Evolutionary conservation across 139 green algal species (phyloP), one percentile per base, ranked within the genome.

Genomic region (Coelastrella sp.): DNA sequence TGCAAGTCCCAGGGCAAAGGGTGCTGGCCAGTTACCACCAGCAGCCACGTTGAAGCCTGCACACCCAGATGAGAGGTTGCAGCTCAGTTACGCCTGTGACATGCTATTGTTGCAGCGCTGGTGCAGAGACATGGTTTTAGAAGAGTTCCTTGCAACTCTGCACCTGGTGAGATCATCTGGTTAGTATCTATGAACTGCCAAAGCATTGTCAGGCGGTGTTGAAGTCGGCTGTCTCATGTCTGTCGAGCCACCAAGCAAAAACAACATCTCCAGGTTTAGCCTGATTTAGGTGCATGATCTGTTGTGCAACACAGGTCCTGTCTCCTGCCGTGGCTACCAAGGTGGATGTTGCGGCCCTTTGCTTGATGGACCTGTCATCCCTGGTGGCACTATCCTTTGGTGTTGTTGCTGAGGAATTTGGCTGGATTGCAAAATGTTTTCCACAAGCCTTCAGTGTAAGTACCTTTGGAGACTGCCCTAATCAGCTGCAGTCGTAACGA

Each of bases 261-360:
- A n/a, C n/a, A n/a, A n/a, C n/a, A n/a, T n/a, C n/a, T n/a, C n/a
- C n/a, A n/a, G n/a, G n/a, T n/a, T n/a, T n/a, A n/a, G n/a, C n/a
- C n/a, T n/a, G n/a, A n/a, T n/a, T n/a, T n/a, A n/a, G n/a, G n/a
- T n/a, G n/a, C n/a, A n/a, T n/a, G n/a, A n/a, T n/a, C n/a, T n/a
- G n/a, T n/a, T n/a, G n/a, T n/a, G n/a, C n/a, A n/a, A n/a, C n/a
- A 6, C 78, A 84, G 78, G 78, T 84, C 17, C 62, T 84, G 40
- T 84, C 78, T 1, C 78, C 78, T 34, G 17, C 41, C 27, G 63
- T 35, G 4, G 41, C 32, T 21, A 27, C 62, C 1, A 48, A 30
- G 35, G 62, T 84, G 37, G 78, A 84, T 34, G 40, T 84, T 45
- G n/a, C 35, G 27, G 64, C 45, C 19, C 64, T 78, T 34, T 64